Evolutionary conservation across 495 filamentous ascomycete species (phyloP).

Genomic region (Neurospora pannonica): DNA sequence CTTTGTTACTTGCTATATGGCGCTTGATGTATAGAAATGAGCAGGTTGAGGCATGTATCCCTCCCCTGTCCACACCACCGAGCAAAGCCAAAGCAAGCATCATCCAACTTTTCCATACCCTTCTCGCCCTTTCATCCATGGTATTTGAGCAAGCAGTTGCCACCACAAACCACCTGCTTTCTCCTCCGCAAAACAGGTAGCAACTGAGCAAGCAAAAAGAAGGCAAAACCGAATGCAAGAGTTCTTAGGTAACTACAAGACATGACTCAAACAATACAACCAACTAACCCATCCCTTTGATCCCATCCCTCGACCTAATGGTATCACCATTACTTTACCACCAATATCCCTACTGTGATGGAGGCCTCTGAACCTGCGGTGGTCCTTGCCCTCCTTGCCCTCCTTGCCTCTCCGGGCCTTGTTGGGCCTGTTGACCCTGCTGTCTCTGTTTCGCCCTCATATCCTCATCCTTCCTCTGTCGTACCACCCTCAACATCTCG

Average conservation of each 20-base stretch:
- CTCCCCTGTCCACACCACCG: not conserved
- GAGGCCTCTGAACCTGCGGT: not conserved
- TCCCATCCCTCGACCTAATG: not conserved
- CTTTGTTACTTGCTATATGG: not conserved
- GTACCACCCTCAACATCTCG: slow-evolving; percentile 6
- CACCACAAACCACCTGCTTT: not conserved
- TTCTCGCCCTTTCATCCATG: not conserved
- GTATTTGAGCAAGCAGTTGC: not conserved
- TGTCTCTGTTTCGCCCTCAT: not conserved
- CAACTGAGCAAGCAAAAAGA: not conserved
- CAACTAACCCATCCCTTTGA: not conserved
- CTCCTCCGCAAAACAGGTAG: not conserved
- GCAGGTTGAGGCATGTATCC: not conserved
- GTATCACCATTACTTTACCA: not conserved
- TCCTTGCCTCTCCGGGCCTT: not conserved
- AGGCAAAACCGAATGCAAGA: not conserved
- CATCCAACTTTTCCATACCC: not conserved
- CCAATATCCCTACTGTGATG: not conserved
- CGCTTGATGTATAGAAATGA: not conserved
- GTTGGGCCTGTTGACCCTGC: not conserved
- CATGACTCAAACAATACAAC: not conserved
- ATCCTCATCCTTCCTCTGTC: not conserved
- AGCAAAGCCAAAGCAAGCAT: not conserved
- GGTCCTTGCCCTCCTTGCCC: not conserved
- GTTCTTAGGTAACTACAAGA: not conserved